A percentile compares a stretch with the other conserved stretches of the same genome.
Evolutionary conservation across 2,329 filamentous ascomycete genomes (phyloP).

Genomic region (Diaporthe helianthi): DNA sequence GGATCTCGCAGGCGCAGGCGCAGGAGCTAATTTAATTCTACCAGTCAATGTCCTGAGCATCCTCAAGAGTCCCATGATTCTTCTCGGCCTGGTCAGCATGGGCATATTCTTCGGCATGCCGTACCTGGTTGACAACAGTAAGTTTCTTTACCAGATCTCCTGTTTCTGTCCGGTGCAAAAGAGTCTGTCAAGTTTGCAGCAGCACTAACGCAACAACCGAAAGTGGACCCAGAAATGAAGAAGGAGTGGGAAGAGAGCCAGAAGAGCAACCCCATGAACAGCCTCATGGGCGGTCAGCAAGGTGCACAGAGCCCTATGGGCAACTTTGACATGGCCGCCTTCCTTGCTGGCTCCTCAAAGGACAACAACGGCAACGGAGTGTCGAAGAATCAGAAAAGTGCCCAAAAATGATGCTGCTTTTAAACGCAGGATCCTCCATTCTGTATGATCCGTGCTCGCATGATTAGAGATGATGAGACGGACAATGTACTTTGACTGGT

Average conservation of each 20-base stretch:
- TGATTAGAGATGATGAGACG: not conserved
- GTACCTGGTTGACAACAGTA: slow-evolving; percentile 95
- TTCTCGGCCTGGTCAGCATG: slow-evolving; percentile 86
- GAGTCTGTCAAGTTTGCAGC: not conserved
- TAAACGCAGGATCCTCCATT: not conserved
- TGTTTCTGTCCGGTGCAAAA: not conserved
- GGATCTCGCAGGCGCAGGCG: not conserved
- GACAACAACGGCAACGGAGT: slow-evolving; percentile 47
- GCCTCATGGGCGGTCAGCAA: slow-evolving; percentile 54
- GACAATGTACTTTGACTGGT: not conserved
- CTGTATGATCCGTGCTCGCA: not conserved
- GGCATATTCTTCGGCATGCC: slow-evolving; percentile 90
- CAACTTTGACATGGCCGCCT: slow-evolving; percentile 69
- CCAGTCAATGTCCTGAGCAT: slow-evolving; percentile 80
- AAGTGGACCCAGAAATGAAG: slow-evolving; percentile 96
- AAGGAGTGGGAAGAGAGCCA: slow-evolving; percentile 93
- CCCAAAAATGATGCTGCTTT: slow-evolving; percentile 1
- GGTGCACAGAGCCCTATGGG: slow-evolving; percentile 51
- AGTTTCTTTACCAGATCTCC: slow-evolving; percentile 45
- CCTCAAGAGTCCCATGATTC: slow-evolving; percentile 95
- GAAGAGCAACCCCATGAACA: slow-evolving; percentile 73
- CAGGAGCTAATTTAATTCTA: slow-evolving; percentile 5
- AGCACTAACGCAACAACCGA: not conserved
- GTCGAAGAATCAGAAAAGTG: slow-evolving; percentile 8
- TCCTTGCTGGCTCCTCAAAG: slow-evolving; percentile 60